Conservation (phyloP, 345 rosid genomes). For the Pelargonium nanum region DNA sequence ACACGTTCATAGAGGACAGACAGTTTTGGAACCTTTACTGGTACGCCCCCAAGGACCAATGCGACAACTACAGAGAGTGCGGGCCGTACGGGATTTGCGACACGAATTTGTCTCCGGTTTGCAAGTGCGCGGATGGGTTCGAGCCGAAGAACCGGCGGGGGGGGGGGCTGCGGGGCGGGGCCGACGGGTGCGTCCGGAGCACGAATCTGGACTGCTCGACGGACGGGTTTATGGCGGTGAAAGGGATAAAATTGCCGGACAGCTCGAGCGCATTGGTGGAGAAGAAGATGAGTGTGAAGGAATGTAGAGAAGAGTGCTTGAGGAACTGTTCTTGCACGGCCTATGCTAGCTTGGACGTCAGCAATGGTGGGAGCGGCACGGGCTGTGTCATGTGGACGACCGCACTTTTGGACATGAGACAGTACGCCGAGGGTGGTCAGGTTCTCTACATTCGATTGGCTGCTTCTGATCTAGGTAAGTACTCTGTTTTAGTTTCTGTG, state of each 20-base stretch:
- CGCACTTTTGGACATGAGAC: not conserved
- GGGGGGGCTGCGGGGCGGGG: slow-evolving; percentile 45
- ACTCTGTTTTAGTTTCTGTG: not conserved
- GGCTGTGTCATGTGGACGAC: not conserved
- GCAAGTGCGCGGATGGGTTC: slow-evolving; percentile 57
- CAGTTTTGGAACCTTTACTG: slow-evolving; percentile 36
- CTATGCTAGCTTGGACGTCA: slow-evolving; percentile 40
- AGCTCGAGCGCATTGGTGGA: slow-evolving; percentile 27
- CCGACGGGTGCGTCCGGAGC: slow-evolving; percentile 41
- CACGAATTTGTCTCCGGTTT: slow-evolving; percentile 20
- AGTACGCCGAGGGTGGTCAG: not conserved
- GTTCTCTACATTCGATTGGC: not conserved
- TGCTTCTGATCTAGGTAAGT: not conserved
- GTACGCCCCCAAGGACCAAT: slow-evolving; percentile 46
- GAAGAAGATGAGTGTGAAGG: slow-evolving; percentile 29
- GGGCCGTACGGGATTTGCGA: slow-evolving; percentile 45
- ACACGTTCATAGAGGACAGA: slow-evolving; percentile 35
- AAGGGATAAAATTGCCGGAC: slow-evolving; percentile 36
- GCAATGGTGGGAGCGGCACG: slow-evolving; percentile 25
- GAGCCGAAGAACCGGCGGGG: slow-evolving; percentile 35
- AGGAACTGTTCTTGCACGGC: slow-evolving; percentile 49
- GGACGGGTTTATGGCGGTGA: not conserved
- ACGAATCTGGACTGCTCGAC: not conserved
- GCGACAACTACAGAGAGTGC: slow-evolving; percentile 49
- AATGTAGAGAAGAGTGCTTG: slow-evolving; percentile 30